A percentile compares a stretch with the other conserved stretches of the same genome.
Conservation (phyloP, 1,284 basidiomycete species). For the Cerrena zonata region DNA sequence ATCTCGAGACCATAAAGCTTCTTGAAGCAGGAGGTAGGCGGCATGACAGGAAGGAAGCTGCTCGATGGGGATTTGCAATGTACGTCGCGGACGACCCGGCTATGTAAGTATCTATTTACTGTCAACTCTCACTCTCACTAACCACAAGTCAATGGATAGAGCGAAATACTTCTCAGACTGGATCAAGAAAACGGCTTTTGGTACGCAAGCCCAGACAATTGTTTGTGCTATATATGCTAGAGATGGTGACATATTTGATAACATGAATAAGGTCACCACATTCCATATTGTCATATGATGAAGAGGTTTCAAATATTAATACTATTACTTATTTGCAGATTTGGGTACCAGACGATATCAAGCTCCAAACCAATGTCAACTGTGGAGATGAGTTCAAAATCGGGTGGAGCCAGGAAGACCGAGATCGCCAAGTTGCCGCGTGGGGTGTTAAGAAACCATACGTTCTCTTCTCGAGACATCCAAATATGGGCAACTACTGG, state of each 20-base stretch:
- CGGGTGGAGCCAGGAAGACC: slow-evolving; percentile 12
- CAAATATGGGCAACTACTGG: slow-evolving; percentile 10
- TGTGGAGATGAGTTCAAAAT: neutral
- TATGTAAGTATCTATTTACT: neutral
- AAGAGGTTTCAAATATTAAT: neutral
- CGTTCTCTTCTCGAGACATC: slow-evolving; percentile 12
- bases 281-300: neutral
- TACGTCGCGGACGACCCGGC: slow-evolving; percentile 7
- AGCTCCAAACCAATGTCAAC: slow-evolving; percentile 1
- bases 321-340: slow-evolving; percentile 7
- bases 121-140: neutral
- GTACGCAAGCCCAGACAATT: neutral
- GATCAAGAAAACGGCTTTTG: slow-evolving; percentile 6
- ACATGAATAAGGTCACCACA: slow-evolving; percentile 1
- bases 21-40: slow-evolving; percentile 4
- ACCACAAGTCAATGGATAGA: neutral
- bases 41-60: slow-evolving; percentile 7
- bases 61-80: slow-evolving; percentile 11
- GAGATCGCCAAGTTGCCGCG: slow-evolving; percentile 5
- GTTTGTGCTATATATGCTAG: slow-evolving; percentile 7
- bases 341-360: slow-evolving; percentile 8
- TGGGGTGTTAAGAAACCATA: slow-evolving; percentile 15
- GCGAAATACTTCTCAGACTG: slow-evolving; percentile 7
- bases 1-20: slow-evolving; percentile 5
- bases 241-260: slow-evolving; percentile 4